These are phyloP conservation scores for Salix brachista DNA, from an alignment of 345 rosid genomes.

Conservation along the genomic window DNA sequence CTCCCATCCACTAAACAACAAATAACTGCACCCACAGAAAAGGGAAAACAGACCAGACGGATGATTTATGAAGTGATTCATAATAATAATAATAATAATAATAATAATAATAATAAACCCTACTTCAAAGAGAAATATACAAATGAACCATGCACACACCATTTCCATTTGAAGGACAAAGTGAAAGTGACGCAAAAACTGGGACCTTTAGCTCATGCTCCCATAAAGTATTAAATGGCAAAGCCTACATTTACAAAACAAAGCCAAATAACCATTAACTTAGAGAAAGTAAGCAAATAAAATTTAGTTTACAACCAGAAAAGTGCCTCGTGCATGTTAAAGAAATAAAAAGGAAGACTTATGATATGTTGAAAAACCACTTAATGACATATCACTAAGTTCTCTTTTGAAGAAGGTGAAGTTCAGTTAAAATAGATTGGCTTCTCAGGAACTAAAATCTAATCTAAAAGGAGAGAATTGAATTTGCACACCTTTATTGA, in stretches of 20 bases:
- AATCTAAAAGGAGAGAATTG: background rate
- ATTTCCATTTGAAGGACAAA: slow-evolving; percentile 43
- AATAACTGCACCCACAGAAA: slow-evolving; percentile 50
- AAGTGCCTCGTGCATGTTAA: background rate
- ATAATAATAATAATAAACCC: background rate
- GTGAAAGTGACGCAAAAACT: slow-evolving; percentile 70
- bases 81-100: background rate
- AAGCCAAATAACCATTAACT: background rate
- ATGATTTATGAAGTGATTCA: background rate
- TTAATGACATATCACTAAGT: too few species aligned
- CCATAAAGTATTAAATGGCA: slow-evolving; percentile 69
- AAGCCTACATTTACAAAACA: slow-evolving; percentile 44
- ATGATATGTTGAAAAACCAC: too few species aligned
- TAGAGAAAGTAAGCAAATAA: background rate
- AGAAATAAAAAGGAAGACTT: background rate
- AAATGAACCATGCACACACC: slow-evolving; percentile 31
- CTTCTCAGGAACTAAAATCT: background rate
- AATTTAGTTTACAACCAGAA: background rate
- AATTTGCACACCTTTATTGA: slow-evolving; percentile 54
- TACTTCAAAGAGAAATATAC: background rate
- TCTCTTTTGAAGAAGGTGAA: background rate
- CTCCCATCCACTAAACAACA: slow-evolving; percentile 92
- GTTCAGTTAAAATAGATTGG: background rate
- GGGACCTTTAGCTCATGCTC: slow-evolving; percentile 64
- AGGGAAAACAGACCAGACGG: background rate